A percentile compares a stretch with the other conserved stretches of the same genome.
Conservation (phyloP, 2,329 filamentous ascomycete species). For the Claviceps monticola region DNA sequence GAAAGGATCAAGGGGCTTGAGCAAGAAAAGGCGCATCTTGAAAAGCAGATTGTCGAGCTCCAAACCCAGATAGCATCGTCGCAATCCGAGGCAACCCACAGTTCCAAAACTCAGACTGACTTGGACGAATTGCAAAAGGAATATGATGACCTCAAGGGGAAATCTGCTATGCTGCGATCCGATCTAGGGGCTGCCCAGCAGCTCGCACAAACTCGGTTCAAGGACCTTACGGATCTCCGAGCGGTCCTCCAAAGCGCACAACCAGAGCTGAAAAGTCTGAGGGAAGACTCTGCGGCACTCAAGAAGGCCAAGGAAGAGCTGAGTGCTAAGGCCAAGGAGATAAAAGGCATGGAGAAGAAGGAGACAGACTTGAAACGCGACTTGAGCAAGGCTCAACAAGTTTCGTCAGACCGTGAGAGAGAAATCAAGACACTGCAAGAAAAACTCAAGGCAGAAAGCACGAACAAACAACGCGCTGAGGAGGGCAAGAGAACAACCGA, state of each 20-base stretch:
- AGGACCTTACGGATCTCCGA: conserved; percentile 68
- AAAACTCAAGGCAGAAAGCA: conserved; percentile 62
- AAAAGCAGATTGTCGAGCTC: conserved; percentile 47
- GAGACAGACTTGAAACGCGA: conserved; percentile 74
- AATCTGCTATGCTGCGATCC: conserved; percentile 56
- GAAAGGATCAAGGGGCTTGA: conserved; percentile 60
- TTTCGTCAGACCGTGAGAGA: conserved; percentile 57
- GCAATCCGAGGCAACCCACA: conserved; percentile 24
- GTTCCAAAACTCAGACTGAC: conserved; percentile 44
- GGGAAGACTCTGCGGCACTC: conserved; percentile 62
- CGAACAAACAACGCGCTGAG: conserved; percentile 58
- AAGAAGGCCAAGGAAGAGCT: conserved; percentile 67
- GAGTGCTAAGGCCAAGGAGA: conserved; percentile 38
- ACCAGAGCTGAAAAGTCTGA: conserved; percentile 67
- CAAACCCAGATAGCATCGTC: conserved; percentile 52
- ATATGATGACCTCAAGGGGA: conserved; percentile 55
- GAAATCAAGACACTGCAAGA: conserved; percentile 70
- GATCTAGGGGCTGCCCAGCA: conserved; percentile 79
- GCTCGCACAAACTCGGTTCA: conserved; percentile 75
- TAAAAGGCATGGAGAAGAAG: conserved; percentile 64
- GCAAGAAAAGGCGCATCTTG: conserved; percentile 51
- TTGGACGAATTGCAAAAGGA: conserved; percentile 41
- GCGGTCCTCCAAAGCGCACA: conserved; percentile 75
- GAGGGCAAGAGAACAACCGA: conserved; percentile 62
- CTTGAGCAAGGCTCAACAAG: conserved; percentile 53